Conservation (phyloP, 148 eudicot genomes). For the Rhododendron henanense region DNA sequence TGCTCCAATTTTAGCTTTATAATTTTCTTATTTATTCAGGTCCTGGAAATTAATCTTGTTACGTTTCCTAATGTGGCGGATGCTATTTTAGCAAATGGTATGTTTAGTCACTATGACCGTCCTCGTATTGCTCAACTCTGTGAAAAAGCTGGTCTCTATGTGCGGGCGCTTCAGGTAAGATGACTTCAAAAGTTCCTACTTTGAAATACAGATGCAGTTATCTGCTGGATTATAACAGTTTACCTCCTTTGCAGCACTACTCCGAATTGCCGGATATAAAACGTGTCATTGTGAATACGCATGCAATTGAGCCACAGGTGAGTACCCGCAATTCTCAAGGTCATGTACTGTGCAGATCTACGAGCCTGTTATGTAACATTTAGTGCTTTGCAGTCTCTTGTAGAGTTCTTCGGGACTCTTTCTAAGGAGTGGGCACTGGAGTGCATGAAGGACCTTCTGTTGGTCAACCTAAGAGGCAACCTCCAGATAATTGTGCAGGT, state of each 20-base stretch:
- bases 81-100: constrained; percentile 96
- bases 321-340: neutral
- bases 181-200: neutral
- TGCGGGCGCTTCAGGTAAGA: constrained; percentile 86
- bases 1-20: neutral
- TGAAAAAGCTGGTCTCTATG: constrained; percentile 90
- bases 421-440: constrained; percentile 96
- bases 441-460: constrained; percentile 93
- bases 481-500: constrained; percentile 99
- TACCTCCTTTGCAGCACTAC: constrained; percentile 67
- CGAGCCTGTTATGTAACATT: constrained; percentile 6
- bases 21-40: constrained; percentile 39
- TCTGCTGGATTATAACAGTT: constrained; percentile 5
- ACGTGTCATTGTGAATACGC: constrained; percentile 95
- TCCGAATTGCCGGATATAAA: constrained; percentile 81
- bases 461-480: constrained; percentile 92
- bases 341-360: neutral
- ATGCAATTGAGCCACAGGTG: constrained; percentile 99
- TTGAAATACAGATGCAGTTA: neutral
- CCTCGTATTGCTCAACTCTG: constrained; percentile 95
- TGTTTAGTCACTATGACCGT: constrained; percentile 98
- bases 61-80: constrained; percentile 97
- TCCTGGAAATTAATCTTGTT: constrained; percentile 87
- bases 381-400: constrained; percentile 61
- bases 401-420: constrained; percentile 95